These are phyloP conservation scores for Solanum neorickii DNA, from an alignment of 257 asterid genomes.

Conservation along the genomic window DNA sequence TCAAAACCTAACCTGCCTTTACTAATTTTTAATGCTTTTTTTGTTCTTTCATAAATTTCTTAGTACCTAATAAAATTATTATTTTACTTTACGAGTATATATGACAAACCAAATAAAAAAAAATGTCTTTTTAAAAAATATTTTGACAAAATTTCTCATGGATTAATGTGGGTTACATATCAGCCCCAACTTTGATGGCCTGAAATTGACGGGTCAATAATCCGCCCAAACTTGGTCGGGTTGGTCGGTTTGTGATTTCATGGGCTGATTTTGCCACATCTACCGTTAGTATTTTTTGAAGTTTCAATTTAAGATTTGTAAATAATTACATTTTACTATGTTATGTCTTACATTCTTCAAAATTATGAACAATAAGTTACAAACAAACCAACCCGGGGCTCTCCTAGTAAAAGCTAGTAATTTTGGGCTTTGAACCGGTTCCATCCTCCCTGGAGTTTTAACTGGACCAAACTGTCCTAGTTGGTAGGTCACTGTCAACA, in stretches of 20 bases:
- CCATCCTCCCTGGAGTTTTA: neutral
- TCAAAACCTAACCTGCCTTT: neutral
- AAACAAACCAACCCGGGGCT: neutral
- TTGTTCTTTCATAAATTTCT: rapidly evolving
- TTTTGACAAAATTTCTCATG: neutral
- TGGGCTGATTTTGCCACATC: neutral
- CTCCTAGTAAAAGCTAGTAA: neutral
- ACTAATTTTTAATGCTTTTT: neutral
- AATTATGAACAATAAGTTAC: neutral
- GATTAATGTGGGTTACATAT: neutral
- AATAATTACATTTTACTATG: neutral
- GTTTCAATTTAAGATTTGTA: neutral
- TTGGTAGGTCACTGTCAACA: neutral
- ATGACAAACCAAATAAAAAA: neutral
- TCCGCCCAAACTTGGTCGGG: neutral
- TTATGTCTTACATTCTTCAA: neutral
- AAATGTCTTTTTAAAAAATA: neutral
- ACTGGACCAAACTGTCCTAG: neutral
- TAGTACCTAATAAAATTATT: neutral
- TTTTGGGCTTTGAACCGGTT: neutral
- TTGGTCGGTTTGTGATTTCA: neutral
- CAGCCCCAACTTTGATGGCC: neutral
- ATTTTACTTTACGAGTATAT: neutral
- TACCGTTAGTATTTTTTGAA: neutral
- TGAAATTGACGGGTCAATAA: neutral